A percentile compares a stretch with the other conserved stretches of the same genome.
These are phyloP conservation scores for Cornus controversa DNA, from an alignment of 148 eudicot genomes.

Conservation along the genomic window DNA sequence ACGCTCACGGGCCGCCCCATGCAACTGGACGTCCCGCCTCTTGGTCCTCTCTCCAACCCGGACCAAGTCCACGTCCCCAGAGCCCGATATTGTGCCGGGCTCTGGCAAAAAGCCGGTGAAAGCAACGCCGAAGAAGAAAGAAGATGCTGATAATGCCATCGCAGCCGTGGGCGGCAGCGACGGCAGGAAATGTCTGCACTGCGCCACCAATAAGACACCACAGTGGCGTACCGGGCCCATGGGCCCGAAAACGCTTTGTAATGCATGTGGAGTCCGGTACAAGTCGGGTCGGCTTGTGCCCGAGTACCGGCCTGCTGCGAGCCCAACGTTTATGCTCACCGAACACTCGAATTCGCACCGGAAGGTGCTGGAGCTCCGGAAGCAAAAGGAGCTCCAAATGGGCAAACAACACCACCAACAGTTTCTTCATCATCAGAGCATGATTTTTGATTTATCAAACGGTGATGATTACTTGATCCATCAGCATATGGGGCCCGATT, in stretches of 20 bases:
- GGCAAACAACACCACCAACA: conserved; percentile 45
- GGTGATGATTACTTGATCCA: conserved; percentile 82
- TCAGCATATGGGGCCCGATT: conserved; percentile 73
- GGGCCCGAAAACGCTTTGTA: conserved; percentile 91
- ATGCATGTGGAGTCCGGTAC: conserved; percentile 89
- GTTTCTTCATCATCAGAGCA: conserved; percentile 37
- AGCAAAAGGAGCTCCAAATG: conserved; percentile 71
- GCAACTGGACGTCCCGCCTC: conserved; percentile 83
- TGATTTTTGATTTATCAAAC: conserved; percentile 49
- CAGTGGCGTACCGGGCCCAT: conserved; percentile 93
- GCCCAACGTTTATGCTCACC: conserved; percentile 76
- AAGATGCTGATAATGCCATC: conserved; percentile 9
- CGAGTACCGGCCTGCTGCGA: conserved; percentile 86
- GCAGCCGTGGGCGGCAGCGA: conserved; percentile 17
- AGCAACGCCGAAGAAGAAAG: conserved; percentile 29
- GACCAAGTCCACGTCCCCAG: conserved; percentile 23
- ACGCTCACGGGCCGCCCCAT: conserved; percentile 75
- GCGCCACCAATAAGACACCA: conserved; percentile 83
- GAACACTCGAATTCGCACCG: conserved; percentile 91
- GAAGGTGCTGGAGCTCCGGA: conserved; percentile 75
- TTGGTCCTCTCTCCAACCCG: conserved; percentile 34
- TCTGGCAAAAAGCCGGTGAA: conserved; percentile 31
- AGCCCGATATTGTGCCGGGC: conserved; percentile 22
- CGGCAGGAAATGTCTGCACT: conserved; percentile 70
- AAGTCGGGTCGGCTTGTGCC: conserved; percentile 88